Conservation (phyloP, 345 rosid genomes). For the Mangifera indica region DNA sequence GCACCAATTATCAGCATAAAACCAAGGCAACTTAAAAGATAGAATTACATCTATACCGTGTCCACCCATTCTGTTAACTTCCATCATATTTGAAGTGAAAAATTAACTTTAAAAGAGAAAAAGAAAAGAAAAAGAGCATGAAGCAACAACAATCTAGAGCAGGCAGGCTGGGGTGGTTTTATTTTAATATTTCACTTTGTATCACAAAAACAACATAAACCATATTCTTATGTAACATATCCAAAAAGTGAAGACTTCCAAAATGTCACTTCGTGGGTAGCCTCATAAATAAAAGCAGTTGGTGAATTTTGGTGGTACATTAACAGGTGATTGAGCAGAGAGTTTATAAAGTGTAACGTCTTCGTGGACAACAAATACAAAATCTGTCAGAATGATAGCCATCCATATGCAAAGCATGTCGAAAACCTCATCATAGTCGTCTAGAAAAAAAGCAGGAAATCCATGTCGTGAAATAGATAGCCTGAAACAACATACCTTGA, state of each 20-base stretch:
- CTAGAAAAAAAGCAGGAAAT: neutral
- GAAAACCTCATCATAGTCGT: neutral
- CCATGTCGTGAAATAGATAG: neutral
- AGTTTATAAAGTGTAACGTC: neutral
- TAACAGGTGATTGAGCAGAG: neutral
- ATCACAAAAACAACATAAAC: neutral
- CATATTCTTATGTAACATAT: neutral
- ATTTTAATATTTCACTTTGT: neutral
- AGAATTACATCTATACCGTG: neutral
- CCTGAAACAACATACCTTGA: constrained; percentile 32
- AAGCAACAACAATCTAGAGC: neutral
- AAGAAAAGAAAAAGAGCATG: too few relatives aligned
- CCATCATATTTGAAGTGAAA: neutral
- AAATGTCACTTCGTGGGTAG: neutral
- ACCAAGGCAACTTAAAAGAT: neutral
- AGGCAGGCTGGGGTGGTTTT: neutral
- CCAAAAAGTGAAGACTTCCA: neutral
- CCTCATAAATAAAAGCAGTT: too few relatives aligned
- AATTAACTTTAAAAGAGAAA: neutral
- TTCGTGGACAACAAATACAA: too few relatives aligned
- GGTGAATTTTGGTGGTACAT: too few relatives aligned
- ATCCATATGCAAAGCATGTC: neutral
- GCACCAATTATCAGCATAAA: neutral
- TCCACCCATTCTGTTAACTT: neutral
- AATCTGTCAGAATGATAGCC: neutral